Base-by-base conservation (phyloP, 768 basidiomycete genomes). In the Amanita inopinata region DNA sequence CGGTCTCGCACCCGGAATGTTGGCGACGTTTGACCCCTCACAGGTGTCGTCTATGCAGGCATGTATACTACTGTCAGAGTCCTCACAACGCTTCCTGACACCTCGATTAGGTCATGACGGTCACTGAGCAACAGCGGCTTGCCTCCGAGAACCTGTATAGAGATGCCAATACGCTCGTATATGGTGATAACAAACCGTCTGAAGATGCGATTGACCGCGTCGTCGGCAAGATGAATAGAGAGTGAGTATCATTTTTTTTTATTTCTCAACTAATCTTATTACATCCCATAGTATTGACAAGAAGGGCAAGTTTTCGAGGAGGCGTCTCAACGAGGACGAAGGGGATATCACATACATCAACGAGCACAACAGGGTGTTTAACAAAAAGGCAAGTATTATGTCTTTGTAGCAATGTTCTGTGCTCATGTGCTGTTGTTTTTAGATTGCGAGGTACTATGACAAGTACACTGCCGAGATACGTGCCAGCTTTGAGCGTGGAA, bases 301-400 rank as follows among this genome's bases (percentile, higher is more conserved):
- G 69, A 84, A 88, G 60, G 70, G 76, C 56, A 92, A 86, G 56
- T 89, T 90, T 66, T 91, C 87, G 30, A 74, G 91, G 50, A 94
- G 94, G 64, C 72, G 73, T 51, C 75, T 69, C 59, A 91, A 94
- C 67, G 92, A 97, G 54, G 87, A 88, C 39, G 84, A 93, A 47
- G 92, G 88, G 41, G 93, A 97, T 52, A 87, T 99, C 61, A 98
- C 92, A 4, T 99, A 98, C 59, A 99, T 99, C 75, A 99, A 99
- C 70, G 90, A 98, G 62, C 83, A 85, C 62, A 93, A 97, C 62
- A 78, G 90, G 49, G 91, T 96, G 35, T 98, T 96, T 74, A 96
- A 97, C 76, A 92, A 91, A 67, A 96, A 94, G 83, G 87, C 81
- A 19, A 12, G 61, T 49, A 23, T 22, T 23, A 27, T 32, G 27